Evolutionary conservation across 2,329 filamentous ascomycete genomes (phyloP), one percentile per base, ranked within the genome.

Genomic region (Botrytis deweyae): DNA sequence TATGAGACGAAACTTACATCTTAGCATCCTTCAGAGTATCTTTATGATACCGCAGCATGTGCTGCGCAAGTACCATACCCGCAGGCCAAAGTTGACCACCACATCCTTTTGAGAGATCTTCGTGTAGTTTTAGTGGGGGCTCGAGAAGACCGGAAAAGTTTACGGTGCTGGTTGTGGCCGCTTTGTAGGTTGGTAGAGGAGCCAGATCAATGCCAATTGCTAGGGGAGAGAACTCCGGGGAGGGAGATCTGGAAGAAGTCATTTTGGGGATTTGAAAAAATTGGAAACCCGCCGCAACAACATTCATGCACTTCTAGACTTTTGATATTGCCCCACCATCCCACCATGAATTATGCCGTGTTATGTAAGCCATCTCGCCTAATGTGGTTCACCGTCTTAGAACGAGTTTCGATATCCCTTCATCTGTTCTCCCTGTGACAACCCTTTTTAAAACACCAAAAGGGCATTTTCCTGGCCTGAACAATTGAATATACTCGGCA

Each of bases 1-100:
- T 58, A 38, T n/a, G 18, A 66, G 69, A 72, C 72, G 25, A 33
- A 74, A 73, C 76, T 74, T 79, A 97, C 93, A 97, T 94, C 83
- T 89, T 88, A 76, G 92, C 91, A 74, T 88, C 85, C 73, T 83
- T 83, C 76, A 97, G 82, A 77, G 88, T 84, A n/a, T 88, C 84
- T 76, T 85, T 85, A 78, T 93, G 92, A 80, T 91, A 91, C 70
- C 91, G 88, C 74, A 98, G 86, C 87, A 98, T 88, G 81, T 98
- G 97, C 82, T 92, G 93, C 33, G 92, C 89, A 71, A 99, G 86
- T 25, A 96, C 89, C 90, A 97, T 92, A 18, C 96, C 96, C 0
- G 95, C 95, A 4, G 95, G 95, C 96, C 96, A 98, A 18, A 97
- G 87, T 83, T 97, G 93, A 3, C 96, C 96, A 67, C 96, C 96